Conservation (phyloP, 805 yeast species). For the Saturnispora sanitii region DNA sequence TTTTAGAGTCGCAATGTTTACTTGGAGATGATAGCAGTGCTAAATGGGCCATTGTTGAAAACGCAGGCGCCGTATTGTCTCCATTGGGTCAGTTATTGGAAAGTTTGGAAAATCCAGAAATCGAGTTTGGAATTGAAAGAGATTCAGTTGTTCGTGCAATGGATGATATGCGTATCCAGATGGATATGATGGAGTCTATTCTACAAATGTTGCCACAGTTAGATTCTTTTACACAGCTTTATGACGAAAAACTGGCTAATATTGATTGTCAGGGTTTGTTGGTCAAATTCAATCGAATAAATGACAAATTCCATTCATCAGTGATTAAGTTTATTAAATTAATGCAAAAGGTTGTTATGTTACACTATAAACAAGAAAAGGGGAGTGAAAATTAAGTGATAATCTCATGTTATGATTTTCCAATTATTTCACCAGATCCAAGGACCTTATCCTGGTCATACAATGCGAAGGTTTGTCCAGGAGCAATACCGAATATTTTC, state of each 20-base stretch:
- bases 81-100: background rate
- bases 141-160: background rate
- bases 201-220: background rate
- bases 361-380: slow-evolving; percentile 6
- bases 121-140: background rate
- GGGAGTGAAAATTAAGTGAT: slow-evolving; percentile 3
- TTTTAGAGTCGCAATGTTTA: background rate
- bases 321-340: slow-evolving; percentile 12
- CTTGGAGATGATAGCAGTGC: background rate
- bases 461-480: slow-evolving; percentile 78
- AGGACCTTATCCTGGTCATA: slow-evolving; percentile 58
- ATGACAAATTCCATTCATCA: background rate
- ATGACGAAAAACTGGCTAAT: background rate
- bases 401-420: too few relatives aligned
- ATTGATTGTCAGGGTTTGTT: background rate
- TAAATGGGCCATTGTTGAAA: background rate
- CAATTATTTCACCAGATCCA: slow-evolving; percentile 46
- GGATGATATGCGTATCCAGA: background rate
- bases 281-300: background rate
- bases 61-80: background rate
- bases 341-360: slow-evolving; percentile 2
- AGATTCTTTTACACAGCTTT: slow-evolving; percentile 1
- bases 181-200: slow-evolving; percentile 1
- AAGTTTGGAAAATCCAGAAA: background rate
- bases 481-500: slow-evolving; percentile 66